Evolutionary conservation across 768 basidiomycete species (phyloP), one percentile per base, ranked within the genome.

Genomic region (Phanerodontia chrysosporium): DNA sequence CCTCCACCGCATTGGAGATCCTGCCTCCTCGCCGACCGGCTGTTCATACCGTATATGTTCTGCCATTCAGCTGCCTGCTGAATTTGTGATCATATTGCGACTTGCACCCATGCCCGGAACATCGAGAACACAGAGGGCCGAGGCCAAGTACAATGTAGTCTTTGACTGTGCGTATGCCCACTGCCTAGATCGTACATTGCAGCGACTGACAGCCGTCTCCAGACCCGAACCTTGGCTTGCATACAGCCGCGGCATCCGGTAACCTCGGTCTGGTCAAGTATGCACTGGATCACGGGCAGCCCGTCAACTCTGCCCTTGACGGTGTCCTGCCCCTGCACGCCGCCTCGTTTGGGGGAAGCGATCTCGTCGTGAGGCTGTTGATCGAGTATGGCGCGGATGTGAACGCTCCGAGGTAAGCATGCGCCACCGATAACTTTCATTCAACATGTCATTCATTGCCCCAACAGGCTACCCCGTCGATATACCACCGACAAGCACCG

Each of bases 331-430:
- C 97, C 2, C 80, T 99, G 9, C 97, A 99, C 69, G 95, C 94
- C 3, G 97, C 96, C 1, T 91, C 86, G 65, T 90, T 93, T 0
- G 92, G 92, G 24, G 97, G 97, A 1, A 91, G 85, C 68, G 91
- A 90, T 57, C 82, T 86, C 58, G 90, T 98, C 45, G 94, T 98
- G 42, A 83, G 85, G 66, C 80, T 95, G 63, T 76, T 99, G 48
- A 89, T 99, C 67, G 92, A 97, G 61, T 78, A 86, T 58, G 96
- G 97, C 22, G 97, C 97, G n/a, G 97, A 99, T 70, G 96, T 98
- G 29, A 98, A 98, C 73, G 95, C 95, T 3, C 89, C 93, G 55
- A 85, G 95, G 90, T 91, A 55, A 60, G 82, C 71, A 51, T 42
- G 55, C 16, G 48, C 52, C 52, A 53, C 35, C 22, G n/a, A 57